Evolutionary conservation across 2,329 filamentous ascomycete genomes (phyloP), one percentile per base, ranked within the genome.

Genomic region (Zopfia rhizophila): DNA sequence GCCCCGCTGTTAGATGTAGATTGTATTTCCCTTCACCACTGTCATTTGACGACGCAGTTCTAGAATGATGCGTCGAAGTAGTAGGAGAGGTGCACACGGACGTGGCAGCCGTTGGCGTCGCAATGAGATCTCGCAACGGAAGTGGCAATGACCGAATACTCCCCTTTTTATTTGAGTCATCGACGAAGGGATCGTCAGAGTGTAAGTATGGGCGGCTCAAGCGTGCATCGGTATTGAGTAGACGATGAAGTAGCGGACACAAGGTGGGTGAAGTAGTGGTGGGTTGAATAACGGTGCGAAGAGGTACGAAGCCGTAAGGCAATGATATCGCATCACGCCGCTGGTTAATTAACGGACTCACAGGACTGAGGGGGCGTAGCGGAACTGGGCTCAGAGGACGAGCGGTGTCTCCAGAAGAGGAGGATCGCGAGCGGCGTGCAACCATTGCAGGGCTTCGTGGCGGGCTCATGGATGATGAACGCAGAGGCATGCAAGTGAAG

Each of bases 381-480:
- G 51, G 48, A 14, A 38, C 38, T 16, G 44, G 48, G 32, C 43
- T 45, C 10, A 46, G 35, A 6, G 35, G 48, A 12, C 38, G 35
- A 3, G 19, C 11, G 7, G 13, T 45, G 13, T 29, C 29, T 13
- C 19, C 31, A 12, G 43, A 41, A 22, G 40, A 51, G 16, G 14
- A 33, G 16, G 51, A 14, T n/a, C 37, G 32, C 28, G 22, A 21
- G 5, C 27, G 36, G 3, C 39, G 37, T 31, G 12, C 10, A 5
- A 13, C 25, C 16, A 29, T 31, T 21, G 19, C 11, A 6, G 24
- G 4, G 1, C n/a, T 19, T n/a, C 7, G 33, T 13, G 25, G 46
- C 24, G 25, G 22, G 35, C 13, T 42, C 2, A 27, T 13, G 7
- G 44, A 48, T 11, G 12, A 16, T 7, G 31, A 17, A 21, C 33